Evolutionary conservation across 352 stramenopile genomes (phyloP).

Genomic region (Phytopythium mirpurense): DNA sequence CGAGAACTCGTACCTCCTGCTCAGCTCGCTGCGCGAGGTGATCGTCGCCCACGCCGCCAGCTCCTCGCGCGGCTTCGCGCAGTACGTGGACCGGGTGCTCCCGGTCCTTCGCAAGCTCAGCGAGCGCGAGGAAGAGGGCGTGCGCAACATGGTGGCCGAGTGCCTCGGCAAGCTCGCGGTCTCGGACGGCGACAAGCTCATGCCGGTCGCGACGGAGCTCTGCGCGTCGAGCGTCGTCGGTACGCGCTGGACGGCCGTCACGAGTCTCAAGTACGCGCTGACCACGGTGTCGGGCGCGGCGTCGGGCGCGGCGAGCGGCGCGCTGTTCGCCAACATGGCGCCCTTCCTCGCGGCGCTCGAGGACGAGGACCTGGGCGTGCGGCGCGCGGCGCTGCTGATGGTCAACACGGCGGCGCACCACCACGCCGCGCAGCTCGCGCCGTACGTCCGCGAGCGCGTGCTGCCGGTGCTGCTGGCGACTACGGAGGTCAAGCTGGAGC

Average conservation of each 20-base stretch:
- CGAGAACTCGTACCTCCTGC: constrained; percentile 95
- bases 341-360: constrained; percentile 91
- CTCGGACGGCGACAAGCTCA: constrained; percentile 85
- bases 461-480: constrained; percentile 89
- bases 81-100: constrained; percentile 87
- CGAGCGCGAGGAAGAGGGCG: constrained; percentile 91
- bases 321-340: constrained; percentile 73
- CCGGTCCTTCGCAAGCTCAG: constrained; percentile 93
- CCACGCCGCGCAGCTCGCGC: constrained; percentile 76
- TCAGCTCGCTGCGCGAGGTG: constrained; percentile 95
- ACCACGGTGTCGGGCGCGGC: constrained; percentile 18
- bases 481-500: constrained; percentile 93
- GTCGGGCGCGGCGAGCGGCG: constrained; percentile 26
- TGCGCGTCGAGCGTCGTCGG: constrained; percentile 46
- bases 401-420: constrained; percentile 96
- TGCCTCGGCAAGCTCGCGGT: constrained; percentile 94
- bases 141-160: constrained; percentile 97
- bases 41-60: constrained; percentile 84
- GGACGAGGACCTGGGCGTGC: constrained; percentile 94
- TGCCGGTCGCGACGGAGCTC: constrained; percentile 87
- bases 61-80: constrained; percentile 44
- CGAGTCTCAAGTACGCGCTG: constrained; percentile 89
- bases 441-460: constrained; percentile 82
- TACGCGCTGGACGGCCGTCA: constrained; percentile 90
- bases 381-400: constrained; percentile 92